Evolutionary conservation across 2,329 filamentous ascomycete genomes (phyloP).

Genomic region (Apiospora sp.): DNA sequence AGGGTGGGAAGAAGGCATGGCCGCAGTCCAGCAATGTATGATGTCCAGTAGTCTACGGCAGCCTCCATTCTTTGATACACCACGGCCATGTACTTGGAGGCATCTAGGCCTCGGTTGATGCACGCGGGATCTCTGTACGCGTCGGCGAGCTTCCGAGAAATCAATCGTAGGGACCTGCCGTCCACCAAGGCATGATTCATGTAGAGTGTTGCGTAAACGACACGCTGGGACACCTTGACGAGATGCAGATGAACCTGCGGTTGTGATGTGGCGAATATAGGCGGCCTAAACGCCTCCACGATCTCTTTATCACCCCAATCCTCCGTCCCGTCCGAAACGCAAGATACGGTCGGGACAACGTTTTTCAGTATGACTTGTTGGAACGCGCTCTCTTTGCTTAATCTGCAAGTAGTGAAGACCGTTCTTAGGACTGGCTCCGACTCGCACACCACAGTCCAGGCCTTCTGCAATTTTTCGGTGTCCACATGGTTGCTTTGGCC

Average conservation of each 20-base stretch:
- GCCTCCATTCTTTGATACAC: background rate
- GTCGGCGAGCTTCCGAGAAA: background rate
- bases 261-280: background rate
- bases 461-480: background rate
- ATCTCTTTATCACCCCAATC: background rate
- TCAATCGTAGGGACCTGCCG: background rate
- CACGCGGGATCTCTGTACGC: background rate
- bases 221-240: background rate
- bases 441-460: background rate
- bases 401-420: background rate
- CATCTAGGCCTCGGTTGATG: background rate
- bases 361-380: slow-evolving; percentile 6
- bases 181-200: background rate
- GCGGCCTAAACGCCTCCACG: background rate
- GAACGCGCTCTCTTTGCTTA: background rate
- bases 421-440: background rate
- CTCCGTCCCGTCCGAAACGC: background rate
- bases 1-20: background rate
- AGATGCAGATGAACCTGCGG: background rate
- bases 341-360: background rate
- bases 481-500: background rate
- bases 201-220: background rate
- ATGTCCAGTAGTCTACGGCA: background rate
- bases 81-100: background rate
- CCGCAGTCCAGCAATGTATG: background rate